Conservation (phyloP, 345 rosid genomes). For the Eucalyptus dawsonii region DNA sequence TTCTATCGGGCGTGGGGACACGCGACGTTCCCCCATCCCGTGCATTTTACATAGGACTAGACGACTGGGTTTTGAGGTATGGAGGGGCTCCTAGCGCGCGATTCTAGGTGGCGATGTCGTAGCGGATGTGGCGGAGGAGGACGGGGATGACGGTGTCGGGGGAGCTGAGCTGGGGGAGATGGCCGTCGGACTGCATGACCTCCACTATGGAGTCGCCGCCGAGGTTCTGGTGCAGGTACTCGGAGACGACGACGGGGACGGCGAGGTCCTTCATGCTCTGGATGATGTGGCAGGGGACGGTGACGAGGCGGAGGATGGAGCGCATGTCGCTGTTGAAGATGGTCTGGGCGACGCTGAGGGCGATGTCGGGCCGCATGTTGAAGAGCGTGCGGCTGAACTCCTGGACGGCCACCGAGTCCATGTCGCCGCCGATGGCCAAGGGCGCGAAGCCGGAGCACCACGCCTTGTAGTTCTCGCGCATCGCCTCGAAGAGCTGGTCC, state of each 20-base stretch:
- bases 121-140: constrained; percentile 60
- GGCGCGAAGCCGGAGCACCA: constrained; percentile 96
- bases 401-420: constrained; percentile 81
- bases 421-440: constrained; percentile 71
- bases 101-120: constrained; percentile 25
- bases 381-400: constrained; percentile 89
- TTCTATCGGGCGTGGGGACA: not conserved
- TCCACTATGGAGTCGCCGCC: constrained; percentile 70
- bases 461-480: constrained; percentile 66
- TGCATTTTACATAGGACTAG: not conserved
- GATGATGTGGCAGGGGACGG: constrained; percentile 78
- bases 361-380: constrained; percentile 96
- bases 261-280: constrained; percentile 87
- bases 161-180: constrained; percentile 90
- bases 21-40: not conserved
- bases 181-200: constrained; percentile 76
- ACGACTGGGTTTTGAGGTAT: not conserved
- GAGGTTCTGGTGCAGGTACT: constrained; percentile 59
- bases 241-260: constrained; percentile 68
- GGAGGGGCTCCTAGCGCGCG: not conserved
- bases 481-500: constrained; percentile 69
- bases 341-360: constrained; percentile 55
- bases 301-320: constrained; percentile 31
- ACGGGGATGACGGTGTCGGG: constrained; percentile 81
- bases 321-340: constrained; percentile 79